Conservation (phyloP, 176 grass and related monocot species). For the Hyparrhenia diplandra region DNA sequence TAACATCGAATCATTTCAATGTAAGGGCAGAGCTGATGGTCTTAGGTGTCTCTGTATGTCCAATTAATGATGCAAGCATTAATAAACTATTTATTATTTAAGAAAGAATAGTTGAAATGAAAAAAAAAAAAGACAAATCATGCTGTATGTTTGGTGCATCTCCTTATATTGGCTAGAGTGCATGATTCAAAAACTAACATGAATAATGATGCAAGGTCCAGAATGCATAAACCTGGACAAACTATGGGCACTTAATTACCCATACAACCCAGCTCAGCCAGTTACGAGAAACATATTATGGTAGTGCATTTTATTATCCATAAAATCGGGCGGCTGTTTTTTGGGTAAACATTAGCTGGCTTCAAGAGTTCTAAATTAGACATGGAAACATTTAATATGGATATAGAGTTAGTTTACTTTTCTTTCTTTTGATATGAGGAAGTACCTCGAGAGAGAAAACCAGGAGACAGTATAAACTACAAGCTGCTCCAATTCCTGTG, state of each 20-base stretch:
- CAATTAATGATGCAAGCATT: background rate
- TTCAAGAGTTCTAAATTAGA: background rate
- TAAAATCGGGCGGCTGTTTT: background rate
- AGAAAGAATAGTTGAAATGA: background rate
- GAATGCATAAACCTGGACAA: too few relatives aligned
- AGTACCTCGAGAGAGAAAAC: slow-evolving; percentile 71
- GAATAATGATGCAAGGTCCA: background rate
- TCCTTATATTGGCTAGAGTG: background rate
- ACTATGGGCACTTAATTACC: background rate
- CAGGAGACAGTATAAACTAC: slow-evolving; percentile 69
- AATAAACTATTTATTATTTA: background rate
- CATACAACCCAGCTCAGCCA: background rate
- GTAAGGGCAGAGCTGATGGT: background rate
- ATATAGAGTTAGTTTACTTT: background rate
- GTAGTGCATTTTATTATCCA: background rate
- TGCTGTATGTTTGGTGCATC: background rate
- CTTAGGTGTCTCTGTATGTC: background rate
- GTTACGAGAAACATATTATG: too few relatives aligned
- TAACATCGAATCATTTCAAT: background rate
- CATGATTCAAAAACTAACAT: background rate
- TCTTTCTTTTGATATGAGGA: background rate
- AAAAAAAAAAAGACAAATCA: background rate
- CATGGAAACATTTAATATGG: background rate
- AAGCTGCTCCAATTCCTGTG: slow-evolving; percentile 71
- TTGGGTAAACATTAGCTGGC: background rate